Conservation (phyloP, 2,329 filamentous ascomycete species). For the Penicillium sp. region DNA sequence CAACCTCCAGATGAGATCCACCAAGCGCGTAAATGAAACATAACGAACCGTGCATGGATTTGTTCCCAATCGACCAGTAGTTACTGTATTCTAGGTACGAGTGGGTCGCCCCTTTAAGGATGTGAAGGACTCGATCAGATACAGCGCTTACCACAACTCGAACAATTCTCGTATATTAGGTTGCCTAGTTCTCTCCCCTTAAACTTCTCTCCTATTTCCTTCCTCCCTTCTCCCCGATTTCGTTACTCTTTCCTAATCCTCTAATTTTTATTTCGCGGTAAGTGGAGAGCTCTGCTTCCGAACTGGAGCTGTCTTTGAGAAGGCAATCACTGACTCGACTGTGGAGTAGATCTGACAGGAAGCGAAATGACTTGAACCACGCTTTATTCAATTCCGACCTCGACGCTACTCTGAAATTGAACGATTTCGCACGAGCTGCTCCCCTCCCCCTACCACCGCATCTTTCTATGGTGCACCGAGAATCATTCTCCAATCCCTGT, state of each 20-base stretch:
- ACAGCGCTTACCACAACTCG: neutral
- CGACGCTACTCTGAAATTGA: neutral
- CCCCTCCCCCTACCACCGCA: neutral
- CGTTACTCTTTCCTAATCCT: neutral
- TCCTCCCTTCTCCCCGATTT: too few species aligned
- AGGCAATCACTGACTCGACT: constrained; percentile 6
- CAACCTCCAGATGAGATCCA: constrained; percentile 10
- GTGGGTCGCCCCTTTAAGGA: constrained; percentile 17
- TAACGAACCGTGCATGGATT: constrained; percentile 5
- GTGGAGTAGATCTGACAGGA: constrained; percentile 13
- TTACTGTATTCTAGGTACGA: too few species aligned
- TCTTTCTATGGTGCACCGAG: constrained; percentile 13
- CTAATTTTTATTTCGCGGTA: neutral
- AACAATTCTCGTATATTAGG: neutral
- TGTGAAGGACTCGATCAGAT: neutral
- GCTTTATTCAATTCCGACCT: too few species aligned
- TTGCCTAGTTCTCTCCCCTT: neutral
- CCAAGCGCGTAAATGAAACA: constrained; percentile 17
- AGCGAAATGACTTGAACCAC: constrained; percentile 3
- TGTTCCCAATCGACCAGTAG: constrained; percentile 1
- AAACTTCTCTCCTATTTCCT: neutral
- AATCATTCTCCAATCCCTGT: constrained; percentile 17
- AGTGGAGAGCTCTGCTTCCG: neutral
- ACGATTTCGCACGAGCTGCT: constrained; percentile 3
- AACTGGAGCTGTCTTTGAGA: neutral